A percentile compares a stretch with the other conserved stretches of the same genome.
Conservation (phyloP, 164 flowering plant genomes). For the Sextonia rubra region DNA sequence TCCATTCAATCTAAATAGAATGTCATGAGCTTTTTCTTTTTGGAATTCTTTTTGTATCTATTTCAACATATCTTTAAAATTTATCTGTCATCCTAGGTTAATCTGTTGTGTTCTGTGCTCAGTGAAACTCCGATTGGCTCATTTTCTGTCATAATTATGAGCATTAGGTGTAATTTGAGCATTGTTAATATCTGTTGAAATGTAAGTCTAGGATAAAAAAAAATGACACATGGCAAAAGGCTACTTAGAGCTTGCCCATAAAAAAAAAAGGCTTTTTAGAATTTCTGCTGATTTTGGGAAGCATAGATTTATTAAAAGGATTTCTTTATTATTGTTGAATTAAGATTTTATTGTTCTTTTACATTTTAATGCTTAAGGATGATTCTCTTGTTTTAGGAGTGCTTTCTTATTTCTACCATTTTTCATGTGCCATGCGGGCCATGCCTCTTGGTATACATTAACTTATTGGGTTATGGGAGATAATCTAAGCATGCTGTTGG, state of each 20-base stretch:
- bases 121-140: not conserved
- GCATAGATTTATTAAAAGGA: too few species aligned
- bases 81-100: not conserved
- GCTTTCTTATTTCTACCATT: not conserved
- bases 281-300: too few species aligned
- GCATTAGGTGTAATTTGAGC: not conserved
- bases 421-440: not conserved
- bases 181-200: too few species aligned
- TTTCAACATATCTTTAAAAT: not conserved
- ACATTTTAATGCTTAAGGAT: not conserved
- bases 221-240: not conserved
- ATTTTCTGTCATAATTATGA: not conserved
- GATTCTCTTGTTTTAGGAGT: not conserved
- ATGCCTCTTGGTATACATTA: not conserved
- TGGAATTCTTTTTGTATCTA: not conserved
- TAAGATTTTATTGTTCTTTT: too few species aligned
- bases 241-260: not conserved
- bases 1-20: not conserved
- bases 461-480: not conserved
- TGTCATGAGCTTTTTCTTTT: not conserved
- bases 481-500: not conserved
- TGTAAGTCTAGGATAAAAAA: not conserved
- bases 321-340: too few species aligned
- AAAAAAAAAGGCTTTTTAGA: not conserved
- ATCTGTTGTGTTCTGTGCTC: not conserved